Evolutionary conservation across 768 basidiomycete species (phyloP).

Genomic region (Sutorius australiensis): DNA sequence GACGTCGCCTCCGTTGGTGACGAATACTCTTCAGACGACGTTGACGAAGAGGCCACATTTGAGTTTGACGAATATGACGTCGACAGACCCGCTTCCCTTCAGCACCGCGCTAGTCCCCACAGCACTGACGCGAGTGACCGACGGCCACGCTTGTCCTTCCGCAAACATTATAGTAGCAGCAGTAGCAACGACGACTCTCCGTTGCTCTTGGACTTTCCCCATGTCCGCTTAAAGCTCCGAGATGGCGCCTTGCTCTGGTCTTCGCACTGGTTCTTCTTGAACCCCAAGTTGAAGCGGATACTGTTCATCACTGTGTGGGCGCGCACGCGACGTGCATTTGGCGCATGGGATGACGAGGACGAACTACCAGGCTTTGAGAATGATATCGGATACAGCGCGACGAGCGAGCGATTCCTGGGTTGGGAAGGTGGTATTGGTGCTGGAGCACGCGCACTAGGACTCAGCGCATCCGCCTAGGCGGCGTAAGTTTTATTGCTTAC

Average conservation of each 20-base stretch:
- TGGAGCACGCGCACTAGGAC: conserved; percentile 78
- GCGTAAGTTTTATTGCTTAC: conserved; percentile 23
- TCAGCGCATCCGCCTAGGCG: conserved; percentile 36
- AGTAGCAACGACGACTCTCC: conserved; percentile 34
- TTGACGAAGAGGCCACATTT: conserved; percentile 72
- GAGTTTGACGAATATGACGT: conserved; percentile 79
- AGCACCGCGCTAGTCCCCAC: conserved; percentile 10
- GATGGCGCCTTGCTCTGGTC: conserved; percentile 89
- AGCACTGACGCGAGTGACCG: conserved; percentile 1
- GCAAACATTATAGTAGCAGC: conserved; percentile 33
- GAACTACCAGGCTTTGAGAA: conserved; percentile 32
- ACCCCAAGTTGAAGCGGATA: conserved; percentile 87
- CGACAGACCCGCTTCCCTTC: conserved; percentile 42
- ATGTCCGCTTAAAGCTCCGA: conserved; percentile 49
- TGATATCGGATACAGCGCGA: conserved; percentile 34
- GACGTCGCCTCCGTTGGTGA: conserved; percentile 64
- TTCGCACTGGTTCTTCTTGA: conserved; percentile 96
- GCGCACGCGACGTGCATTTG: conserved; percentile 56
- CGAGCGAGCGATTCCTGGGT: conserved; percentile 63
- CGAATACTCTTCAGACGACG: conserved; percentile 65
- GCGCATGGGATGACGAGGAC: conserved; percentile 51
- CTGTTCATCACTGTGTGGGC: conserved; percentile 94
- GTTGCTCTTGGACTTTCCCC: conserved; percentile 37
- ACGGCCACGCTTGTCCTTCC: conserved; percentile 13
- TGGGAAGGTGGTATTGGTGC: conserved; percentile 79